These are phyloP conservation scores for Eucalyptus sp. DNA, from an alignment of 345 rosid species.

Conservation along the genomic window DNA sequence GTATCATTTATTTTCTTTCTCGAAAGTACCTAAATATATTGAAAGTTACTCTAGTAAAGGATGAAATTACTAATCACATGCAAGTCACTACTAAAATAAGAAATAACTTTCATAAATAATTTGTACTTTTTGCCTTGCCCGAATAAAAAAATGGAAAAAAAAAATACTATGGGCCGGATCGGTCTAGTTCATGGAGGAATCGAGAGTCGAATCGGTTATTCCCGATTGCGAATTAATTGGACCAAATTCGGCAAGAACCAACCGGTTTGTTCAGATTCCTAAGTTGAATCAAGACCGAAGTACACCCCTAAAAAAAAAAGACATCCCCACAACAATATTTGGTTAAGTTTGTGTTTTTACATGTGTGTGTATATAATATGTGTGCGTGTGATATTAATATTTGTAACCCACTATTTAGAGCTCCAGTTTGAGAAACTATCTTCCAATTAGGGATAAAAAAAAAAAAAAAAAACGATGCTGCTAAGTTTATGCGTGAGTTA, in stretches of 20 bases:
- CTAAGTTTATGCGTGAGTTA: too few species aligned
- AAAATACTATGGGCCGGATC: background rate
- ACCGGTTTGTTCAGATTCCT: rapidly evolving
- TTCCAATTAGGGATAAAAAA: background rate
- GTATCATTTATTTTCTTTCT: background rate
- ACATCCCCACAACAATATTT: background rate
- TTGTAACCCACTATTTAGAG: background rate
- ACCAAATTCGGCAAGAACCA: background rate
- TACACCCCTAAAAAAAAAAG: background rate
- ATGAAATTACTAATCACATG: background rate
- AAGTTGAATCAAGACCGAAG: rapidly evolving
- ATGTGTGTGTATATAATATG: background rate
- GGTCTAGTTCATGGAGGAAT: background rate
- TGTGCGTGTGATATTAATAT: background rate
- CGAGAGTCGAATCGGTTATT: too few species aligned
- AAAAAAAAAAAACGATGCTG: too few species aligned
- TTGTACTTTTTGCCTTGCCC: background rate
- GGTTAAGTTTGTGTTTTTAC: background rate
- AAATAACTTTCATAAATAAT: background rate
- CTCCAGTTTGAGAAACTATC: background rate
- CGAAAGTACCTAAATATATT: background rate
- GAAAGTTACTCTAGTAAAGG: background rate
- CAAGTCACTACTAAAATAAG: too few species aligned
- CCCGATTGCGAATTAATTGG: background rate
- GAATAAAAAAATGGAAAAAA: too few species aligned